phyloP scores from a whole-genome alignment of 306 rosid species.

The Cercis canadensis region DNA sequence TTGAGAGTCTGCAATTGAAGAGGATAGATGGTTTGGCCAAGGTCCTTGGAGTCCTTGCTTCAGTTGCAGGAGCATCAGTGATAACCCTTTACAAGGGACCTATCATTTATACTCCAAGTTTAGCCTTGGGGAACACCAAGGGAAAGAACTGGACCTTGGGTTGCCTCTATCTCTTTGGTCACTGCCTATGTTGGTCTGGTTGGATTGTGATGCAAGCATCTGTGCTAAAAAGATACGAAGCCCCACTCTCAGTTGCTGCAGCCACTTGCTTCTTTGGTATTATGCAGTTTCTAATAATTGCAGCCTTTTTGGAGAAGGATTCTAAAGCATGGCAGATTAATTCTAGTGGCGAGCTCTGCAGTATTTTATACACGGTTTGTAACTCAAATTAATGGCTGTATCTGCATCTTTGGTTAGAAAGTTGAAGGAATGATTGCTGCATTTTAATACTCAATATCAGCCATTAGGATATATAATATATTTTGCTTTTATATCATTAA shows the following conservation, averaged over 20 bases:
- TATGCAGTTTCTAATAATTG: conserved; percentile 50
- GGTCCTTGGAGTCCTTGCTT: conserved; percentile 74
- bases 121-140: conserved; percentile 45
- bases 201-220: conserved; percentile 72
- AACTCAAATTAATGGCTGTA: conserved; percentile 11
- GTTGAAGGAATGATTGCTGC: too few relatives aligned
- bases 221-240: conserved; percentile 49
- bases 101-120: conserved; percentile 55
- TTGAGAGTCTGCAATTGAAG: conserved; percentile 60
- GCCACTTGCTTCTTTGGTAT: conserved; percentile 62
- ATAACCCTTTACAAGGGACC: conserved; percentile 82
- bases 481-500: neutral
- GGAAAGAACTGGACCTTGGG: conserved; percentile 71
- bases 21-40: conserved; percentile 71
- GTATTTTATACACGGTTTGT: conserved; percentile 68
- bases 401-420: conserved; percentile 23
- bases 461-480: neutral
- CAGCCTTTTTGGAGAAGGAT: conserved; percentile 47
- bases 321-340: conserved; percentile 53
- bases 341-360: conserved; percentile 48
- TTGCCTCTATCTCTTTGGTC: conserved; percentile 64
- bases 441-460: neutral
- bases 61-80: conserved; percentile 74
- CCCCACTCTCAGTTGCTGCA: conserved; percentile 56
- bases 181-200: conserved; percentile 72